Conservation (phyloP, 177 flowering plant genomes). For the Vitis hybrid region DNA sequence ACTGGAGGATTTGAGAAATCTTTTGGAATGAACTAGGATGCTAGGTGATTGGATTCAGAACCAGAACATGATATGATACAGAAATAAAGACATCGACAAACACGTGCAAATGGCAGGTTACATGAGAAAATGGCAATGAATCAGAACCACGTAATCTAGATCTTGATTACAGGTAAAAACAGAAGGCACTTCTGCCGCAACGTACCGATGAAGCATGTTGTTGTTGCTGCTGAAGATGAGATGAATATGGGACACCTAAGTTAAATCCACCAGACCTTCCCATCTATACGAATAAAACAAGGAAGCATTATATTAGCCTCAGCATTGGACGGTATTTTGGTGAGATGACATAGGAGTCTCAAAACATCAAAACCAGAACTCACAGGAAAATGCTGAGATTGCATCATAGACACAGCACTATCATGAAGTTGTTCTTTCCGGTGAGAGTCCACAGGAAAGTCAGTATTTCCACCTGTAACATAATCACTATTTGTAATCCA, state of each 20-base stretch:
- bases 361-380: constrained; percentile 18
- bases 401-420: constrained; percentile 76
- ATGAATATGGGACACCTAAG: constrained; percentile 70
- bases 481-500: too few relatives aligned
- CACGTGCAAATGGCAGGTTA: constrained; percentile 78
- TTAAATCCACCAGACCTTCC: constrained; percentile 87
- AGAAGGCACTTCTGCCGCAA: constrained; percentile 58
- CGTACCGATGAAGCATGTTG: constrained; percentile 65
- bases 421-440: constrained; percentile 94
- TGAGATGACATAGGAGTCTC: neutral
- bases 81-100: neutral
- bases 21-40: too few relatives aligned
- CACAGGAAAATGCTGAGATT: constrained; percentile 85
- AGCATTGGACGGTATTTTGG: too few relatives aligned
- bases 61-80: too few relatives aligned
- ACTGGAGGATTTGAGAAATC: too few relatives aligned
- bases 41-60: constrained; percentile 30
- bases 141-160: constrained; percentile 77
- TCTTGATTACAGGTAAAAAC: constrained; percentile 67
- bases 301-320: neutral
- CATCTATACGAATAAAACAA: constrained; percentile 46
- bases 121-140: constrained; percentile 74
- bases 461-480: constrained; percentile 76
- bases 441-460: constrained; percentile 84
- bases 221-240: constrained; percentile 77